Percentiles rank a stretch among this genome's conserved stretches.
Evolutionary conservation across 1,139 yeast species (phyloP).

Genomic region (Yamadazyma triangularis): DNA sequence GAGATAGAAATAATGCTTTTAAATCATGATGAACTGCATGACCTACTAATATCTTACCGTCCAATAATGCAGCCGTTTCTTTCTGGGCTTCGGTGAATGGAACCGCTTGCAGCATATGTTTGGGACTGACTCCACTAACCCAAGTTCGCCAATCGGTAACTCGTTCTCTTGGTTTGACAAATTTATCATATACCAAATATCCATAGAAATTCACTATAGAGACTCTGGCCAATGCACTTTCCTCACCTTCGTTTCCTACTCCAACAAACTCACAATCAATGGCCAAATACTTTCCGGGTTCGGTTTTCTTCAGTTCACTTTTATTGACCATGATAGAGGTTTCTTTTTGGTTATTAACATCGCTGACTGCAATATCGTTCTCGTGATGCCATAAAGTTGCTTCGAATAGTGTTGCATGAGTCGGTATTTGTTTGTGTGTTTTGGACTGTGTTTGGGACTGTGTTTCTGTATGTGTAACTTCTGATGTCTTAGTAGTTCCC

Average conservation of each 20-base stretch:
- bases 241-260: conserved; percentile 66
- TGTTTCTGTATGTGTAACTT: not conserved
- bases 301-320: conserved; percentile 22
- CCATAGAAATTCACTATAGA: conserved; percentile 86
- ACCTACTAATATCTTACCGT: conserved; percentile 64
- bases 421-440: no score
- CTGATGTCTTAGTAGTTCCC: conserved; percentile 2
- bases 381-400: conserved; percentile 28
- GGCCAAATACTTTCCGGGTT: conserved; percentile 70
- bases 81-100: conserved; percentile 63
- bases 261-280: conserved; percentile 96
- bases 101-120: conserved; percentile 63
- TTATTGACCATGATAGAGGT: conserved; percentile 3
- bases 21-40: conserved; percentile 84
- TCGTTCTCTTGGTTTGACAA: conserved; percentile 66
- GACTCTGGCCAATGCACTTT: conserved; percentile 78
- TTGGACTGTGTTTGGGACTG: no score
- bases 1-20: conserved; percentile 60
- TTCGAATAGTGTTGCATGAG: conserved; percentile 13
- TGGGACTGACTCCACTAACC: conserved; percentile 84
- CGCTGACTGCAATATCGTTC: conserved; percentile 16
- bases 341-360: conserved; percentile 6
- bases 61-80: conserved; percentile 45
- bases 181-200: conserved; percentile 61
- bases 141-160: conserved; percentile 93